Conservation (phyloP, 2,329 filamentous ascomycete species). For the Elsinoe arachidis region DNA sequence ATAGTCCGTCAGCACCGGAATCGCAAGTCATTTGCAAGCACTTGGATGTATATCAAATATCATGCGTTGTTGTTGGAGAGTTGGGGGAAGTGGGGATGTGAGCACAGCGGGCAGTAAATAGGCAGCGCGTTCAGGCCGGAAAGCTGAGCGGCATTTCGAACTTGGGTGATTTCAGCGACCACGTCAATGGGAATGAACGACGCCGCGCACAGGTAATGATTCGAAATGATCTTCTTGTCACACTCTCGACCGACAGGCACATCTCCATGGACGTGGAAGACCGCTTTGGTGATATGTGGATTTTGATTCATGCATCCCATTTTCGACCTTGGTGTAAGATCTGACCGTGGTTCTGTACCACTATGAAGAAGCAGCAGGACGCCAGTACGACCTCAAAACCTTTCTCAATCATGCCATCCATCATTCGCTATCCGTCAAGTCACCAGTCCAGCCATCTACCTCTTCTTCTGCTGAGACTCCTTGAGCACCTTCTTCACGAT, state of each 20-base stretch:
- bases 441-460: conserved; percentile 24
- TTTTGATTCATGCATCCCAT: conserved; percentile 10
- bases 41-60: background rate
- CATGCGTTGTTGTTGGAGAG: background rate
- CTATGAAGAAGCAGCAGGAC: conserved; percentile 3
- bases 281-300: background rate
- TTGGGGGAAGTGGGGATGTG: no score
- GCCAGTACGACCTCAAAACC: conserved; percentile 3
- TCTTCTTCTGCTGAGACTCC: conserved; percentile 80
- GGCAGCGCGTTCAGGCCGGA: no score
- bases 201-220: background rate
- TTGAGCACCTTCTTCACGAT: conserved; percentile 99
- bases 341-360: conserved; percentile 4
- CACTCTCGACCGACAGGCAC: background rate
- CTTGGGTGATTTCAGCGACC: no score
- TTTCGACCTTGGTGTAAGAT: conserved; percentile 10
- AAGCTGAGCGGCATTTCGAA: no score
- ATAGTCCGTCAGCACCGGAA: background rate
- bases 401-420: conserved; percentile 2
- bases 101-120: no score
- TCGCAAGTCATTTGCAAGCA: background rate
- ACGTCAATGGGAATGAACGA: background rate
- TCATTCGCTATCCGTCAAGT: background rate
- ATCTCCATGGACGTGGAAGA: background rate
- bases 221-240: background rate